Evolutionary conservation across 2,329 filamentous ascomycete species (phyloP), one percentile per base, ranked within the genome.

Genomic region (Ploettnerulaceae sp.): DNA sequence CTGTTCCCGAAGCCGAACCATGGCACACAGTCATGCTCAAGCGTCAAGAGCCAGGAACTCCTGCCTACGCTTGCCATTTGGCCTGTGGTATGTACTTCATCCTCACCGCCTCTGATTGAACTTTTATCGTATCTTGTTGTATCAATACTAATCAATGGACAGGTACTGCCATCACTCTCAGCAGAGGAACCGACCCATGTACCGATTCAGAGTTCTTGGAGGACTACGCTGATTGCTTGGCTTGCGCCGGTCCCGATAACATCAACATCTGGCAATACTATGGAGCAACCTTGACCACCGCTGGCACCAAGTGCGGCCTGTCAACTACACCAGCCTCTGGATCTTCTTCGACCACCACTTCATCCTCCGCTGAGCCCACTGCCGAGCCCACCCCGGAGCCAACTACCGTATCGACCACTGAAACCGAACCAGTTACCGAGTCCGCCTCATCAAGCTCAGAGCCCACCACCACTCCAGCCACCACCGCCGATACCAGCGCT

Each of bases 241-340:
- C 28, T 6, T 58, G 56, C 17, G 45, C 56, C 29, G 56, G 55
- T 11, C 49, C 53, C 7, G 49, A 53, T 31, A 49, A 57, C 39
- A 22, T 42, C 5, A 43, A 58, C 24, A 58, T 58, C 40, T 58
- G 56, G 55, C 38, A 20, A 29, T 52, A 50, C 25, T 57, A 57
- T 28, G 54, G 54, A 28, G 33, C 15, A 6, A 47, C 40, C n/a
- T 40, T 57, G 21, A 43, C 48, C 5, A 41, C 43, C 12, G 45
- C 36, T 21, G 54, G 34, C 14, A 45, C 43, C 2, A 20, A 18
- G 6, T 57, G 54, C 28, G 54, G 53, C 18, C 26, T 52, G 3
- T 43, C 49, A 0, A 48, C 29, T 20, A 45, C 43, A 8, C 48
- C 44, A n/a, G 34, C 21, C 6, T 25, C 46, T 18, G 40, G 28